Evolutionary conservation across 2,329 filamentous ascomycete genomes (phyloP), one percentile per base, ranked within the genome.

Genomic region (Hypomyces rosellus): DNA sequence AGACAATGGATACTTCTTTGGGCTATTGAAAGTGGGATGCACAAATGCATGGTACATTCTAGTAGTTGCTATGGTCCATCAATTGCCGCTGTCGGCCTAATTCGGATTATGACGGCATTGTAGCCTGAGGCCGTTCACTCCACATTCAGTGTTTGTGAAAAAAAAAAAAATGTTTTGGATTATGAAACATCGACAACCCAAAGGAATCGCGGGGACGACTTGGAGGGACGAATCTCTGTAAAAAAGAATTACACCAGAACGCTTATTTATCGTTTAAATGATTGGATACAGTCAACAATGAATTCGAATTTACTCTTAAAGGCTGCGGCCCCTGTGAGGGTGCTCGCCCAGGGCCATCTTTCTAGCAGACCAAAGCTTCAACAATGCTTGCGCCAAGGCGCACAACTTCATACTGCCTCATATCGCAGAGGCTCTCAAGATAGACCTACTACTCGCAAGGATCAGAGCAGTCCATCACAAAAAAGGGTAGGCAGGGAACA

Each of bases 291-390:
- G 25, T 11, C 18, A 25, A 68, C 56, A 40, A 77, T 78, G 75
- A 77, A 75, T 61, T 67, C 74, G 38, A 72, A 64, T 60, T 60
- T 75, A 56, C 58, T 77, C 53, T 68, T 68, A 54, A 78, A 75
- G 65, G 70, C 72, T 45, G 68, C 68, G 55, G 65, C 69, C 57
- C 74, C 75, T 34, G 66, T 68, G 61, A 73, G 74, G 57, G 66
- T 70, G 55, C 61, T 78, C 53, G 70, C 73, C 50, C 72, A 72
- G 52, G 65, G 65, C 55, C 69, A 72, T 52, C 64, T 69, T 50
- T 67, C 68, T 57, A 61, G 66, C 42, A 61, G 69, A 51, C 46
- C 61, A n/a, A 72, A 68, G 57, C 55, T 76, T 57, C 66, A 64
- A 59, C 61, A 71, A 46, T 66, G 64, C 53, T 57, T 74, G 54